Evolutionary conservation across 176 grass and related monocot genomes (phyloP).

Genomic region (Carex cristatella): DNA sequence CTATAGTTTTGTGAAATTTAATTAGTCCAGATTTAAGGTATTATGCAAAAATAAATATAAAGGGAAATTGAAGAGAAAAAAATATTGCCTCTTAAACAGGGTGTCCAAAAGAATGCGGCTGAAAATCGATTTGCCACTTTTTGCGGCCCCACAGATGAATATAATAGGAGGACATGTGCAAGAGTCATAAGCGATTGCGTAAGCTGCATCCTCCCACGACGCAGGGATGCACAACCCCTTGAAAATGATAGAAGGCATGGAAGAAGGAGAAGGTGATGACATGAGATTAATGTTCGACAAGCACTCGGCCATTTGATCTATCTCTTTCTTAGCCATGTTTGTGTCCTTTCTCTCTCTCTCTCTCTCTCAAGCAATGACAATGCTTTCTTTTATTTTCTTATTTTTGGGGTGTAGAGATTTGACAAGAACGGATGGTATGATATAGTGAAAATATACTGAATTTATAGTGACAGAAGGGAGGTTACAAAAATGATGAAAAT

Average conservation of each 20-base stretch:
- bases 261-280: neutral
- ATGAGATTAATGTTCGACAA: neutral
- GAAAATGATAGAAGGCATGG: neutral
- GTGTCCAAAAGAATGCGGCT: no score
- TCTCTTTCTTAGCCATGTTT: neutral
- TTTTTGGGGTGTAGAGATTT: no score
- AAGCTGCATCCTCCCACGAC: constrained; percentile 42
- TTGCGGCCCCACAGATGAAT: no score
- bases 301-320: neutral
- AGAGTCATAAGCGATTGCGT: constrained; percentile 51
- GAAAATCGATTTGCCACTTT: no score
- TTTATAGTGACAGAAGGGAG: neutral
- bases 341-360: neutral
- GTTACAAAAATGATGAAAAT: neutral
- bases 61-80: no score
- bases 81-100: no score
- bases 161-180: constrained; percentile 44
- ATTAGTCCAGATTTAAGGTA: no score
- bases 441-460: neutral
- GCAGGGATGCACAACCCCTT: neutral
- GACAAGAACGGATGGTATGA: neutral
- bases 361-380: no score
- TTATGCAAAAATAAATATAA: no score
- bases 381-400: neutral
- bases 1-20: no score